Evolutionary conservation across 2,329 filamentous ascomycete genomes (phyloP).

Genomic region (Aspergillus novofumigatus): DNA sequence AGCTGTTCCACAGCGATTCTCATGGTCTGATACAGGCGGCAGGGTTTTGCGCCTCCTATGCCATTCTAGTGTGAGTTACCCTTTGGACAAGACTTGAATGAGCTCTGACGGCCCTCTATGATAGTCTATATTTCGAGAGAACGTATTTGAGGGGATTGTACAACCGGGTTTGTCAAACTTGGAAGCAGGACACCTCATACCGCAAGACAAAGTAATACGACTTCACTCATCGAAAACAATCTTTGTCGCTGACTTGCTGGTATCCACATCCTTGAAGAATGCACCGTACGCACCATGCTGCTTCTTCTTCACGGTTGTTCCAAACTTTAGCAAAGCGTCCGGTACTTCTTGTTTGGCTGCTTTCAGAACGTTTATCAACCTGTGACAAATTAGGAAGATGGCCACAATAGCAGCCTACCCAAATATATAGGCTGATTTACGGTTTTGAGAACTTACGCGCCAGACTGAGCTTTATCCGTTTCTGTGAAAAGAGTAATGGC

Average conservation of each 20-base stretch:
- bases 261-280: conserved; percentile 88
- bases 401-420: background rate
- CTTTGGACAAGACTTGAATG: background rate
- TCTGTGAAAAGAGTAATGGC: conserved; percentile 95
- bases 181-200: conserved; percentile 13
- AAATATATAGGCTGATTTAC: background rate
- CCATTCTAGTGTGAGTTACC: conserved; percentile 58
- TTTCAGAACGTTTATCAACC: conserved; percentile 89
- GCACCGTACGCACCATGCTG: conserved; percentile 89
- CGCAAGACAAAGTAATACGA: conserved; percentile 18
- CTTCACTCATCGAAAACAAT: conserved; percentile 72
- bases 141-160: conserved; percentile 26
- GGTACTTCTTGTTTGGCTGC: conserved; percentile 89
- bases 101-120: conserved; percentile 17
- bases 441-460: conserved; percentile 60
- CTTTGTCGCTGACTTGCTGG: conserved; percentile 80
- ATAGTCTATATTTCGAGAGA: conserved; percentile 35
- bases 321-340: conserved; percentile 88
- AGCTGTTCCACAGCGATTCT: conserved; percentile 6
- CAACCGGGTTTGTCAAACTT: conserved; percentile 15
- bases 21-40: conserved; percentile 45
- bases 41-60: conserved; percentile 49
- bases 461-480: conserved; percentile 86
- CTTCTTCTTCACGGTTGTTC: conserved; percentile 99
- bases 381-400: conserved; percentile 34